Evolutionary conservation across 2,329 filamentous ascomycete species (phyloP).

Genomic region (Orbilia ellipsospora): DNA sequence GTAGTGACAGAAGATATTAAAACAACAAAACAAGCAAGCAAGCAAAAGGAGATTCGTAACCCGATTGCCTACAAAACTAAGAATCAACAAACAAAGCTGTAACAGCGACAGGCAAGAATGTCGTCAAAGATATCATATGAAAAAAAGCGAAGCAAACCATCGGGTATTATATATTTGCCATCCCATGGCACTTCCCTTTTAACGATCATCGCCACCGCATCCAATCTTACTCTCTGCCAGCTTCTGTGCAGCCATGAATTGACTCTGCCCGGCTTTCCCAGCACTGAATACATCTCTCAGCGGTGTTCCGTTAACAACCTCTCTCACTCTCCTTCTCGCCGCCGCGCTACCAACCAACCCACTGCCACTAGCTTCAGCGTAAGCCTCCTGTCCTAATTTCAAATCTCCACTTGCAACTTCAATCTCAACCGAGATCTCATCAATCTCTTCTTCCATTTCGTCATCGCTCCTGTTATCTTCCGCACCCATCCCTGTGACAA

Average conservation of each 20-base stretch:
- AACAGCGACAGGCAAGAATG: background rate
- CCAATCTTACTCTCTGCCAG: slow-evolving; percentile 54
- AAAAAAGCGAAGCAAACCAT: background rate
- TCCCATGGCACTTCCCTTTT: slow-evolving; percentile 6
- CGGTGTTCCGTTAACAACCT: slow-evolving; percentile 36
- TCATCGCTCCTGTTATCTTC: slow-evolving; percentile 91
- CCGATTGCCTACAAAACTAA: background rate
- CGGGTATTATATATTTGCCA: background rate
- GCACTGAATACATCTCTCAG: slow-evolving; percentile 46
- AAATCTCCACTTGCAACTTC: slow-evolving; percentile 31
- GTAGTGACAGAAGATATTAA: background rate
- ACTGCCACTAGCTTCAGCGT: slow-evolving; percentile 47
- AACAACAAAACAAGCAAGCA: background rate
- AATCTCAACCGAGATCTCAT: slow-evolving; percentile 62
- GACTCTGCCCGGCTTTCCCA: slow-evolving; percentile 42
- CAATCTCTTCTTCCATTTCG: slow-evolving; percentile 75
- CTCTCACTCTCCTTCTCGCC: slow-evolving; percentile 34
- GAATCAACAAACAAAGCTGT: slow-evolving; percentile 1
- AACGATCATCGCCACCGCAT: slow-evolving; percentile 53
- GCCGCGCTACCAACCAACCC: slow-evolving; percentile 20
- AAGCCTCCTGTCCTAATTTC: slow-evolving; percentile 27
- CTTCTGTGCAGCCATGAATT: slow-evolving; percentile 53
- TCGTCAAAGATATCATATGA: background rate
- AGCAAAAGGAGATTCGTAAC: background rate
- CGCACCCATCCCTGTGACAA: slow-evolving; percentile 79